Percentiles rank a stretch among this genome's conserved stretches.
These are phyloP conservation scores for Opeltia flavorubescens DNA, from an alignment of 495 filamentous ascomycete genomes.

Conservation along the genomic window DNA sequence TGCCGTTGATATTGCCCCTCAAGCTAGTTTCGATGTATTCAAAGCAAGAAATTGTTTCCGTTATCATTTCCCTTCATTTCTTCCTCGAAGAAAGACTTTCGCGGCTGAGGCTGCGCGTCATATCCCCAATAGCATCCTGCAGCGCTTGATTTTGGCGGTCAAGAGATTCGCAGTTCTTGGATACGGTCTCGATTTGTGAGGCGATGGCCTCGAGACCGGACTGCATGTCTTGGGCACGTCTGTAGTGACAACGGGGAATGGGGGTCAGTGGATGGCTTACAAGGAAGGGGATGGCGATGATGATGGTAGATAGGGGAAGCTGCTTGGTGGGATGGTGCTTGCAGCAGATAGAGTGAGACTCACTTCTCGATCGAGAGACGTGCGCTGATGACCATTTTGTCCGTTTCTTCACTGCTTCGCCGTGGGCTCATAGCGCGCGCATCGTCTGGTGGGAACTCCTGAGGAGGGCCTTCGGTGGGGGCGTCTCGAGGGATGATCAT, in stretches of 20 bases:
- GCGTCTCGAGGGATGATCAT: slow-evolving; percentile 69
- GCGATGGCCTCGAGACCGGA: slow-evolving; percentile 76
- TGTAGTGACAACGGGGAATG: slow-evolving; percentile 20
- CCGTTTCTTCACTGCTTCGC: slow-evolving; percentile 75
- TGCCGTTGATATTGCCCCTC: too few relatives aligned
- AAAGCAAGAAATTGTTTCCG: too few relatives aligned
- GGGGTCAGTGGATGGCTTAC: background rate
- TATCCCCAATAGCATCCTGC: slow-evolving; percentile 60
- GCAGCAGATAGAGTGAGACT: too few relatives aligned
- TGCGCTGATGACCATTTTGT: slow-evolving; percentile 70
- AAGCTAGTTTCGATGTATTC: too few relatives aligned
- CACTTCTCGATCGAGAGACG: slow-evolving; percentile 48
- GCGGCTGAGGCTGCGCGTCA: slow-evolving; percentile 33
- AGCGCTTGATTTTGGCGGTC: slow-evolving; percentile 90
- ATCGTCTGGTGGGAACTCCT: slow-evolving; percentile 67
- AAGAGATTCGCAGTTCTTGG: slow-evolving; percentile 84
- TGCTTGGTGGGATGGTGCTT: slow-evolving; percentile 29
- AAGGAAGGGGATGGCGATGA: background rate
- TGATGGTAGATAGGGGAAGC: slow-evolving; percentile 16
- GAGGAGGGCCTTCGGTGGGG: slow-evolving; percentile 49
- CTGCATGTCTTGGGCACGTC: slow-evolving; percentile 78
- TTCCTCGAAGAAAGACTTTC: too few relatives aligned
- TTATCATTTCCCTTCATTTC: too few relatives aligned
- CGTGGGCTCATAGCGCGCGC: slow-evolving; percentile 90
- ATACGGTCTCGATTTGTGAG: slow-evolving; percentile 86